Base-by-base conservation (phyloP, 306 rosid genomes). In the Casuarina cunninghamiana region DNA sequence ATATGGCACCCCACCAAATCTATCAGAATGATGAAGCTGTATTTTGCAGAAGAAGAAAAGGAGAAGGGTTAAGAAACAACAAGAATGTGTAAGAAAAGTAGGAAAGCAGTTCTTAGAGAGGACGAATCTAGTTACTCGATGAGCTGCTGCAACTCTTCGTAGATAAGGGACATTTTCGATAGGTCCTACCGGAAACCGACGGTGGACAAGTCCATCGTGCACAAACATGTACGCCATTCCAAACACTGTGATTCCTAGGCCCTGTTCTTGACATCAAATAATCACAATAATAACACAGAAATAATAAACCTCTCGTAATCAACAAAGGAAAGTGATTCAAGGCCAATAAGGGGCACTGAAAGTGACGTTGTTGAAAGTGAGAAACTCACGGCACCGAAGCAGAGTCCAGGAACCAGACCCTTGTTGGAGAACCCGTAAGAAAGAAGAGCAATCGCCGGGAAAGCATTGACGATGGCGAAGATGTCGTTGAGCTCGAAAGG, bases 221-320 rank as follows among this genome's bases (percentile, higher is more conserved):
- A 96, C 99, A 66, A 96, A 91, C 99, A 96, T 96, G 84, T 93
- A 96, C 73, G 97, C 99, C 88, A 96, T 91, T 17, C 99, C 99
- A 78, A 91, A 96, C 10, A 91, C 97, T 0, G 99, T 93, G 84
- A 96, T 93, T 51, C 99, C 99, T 63, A 96, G 90, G 58, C 99
- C 98, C 99, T 96, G 82, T 55, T 53, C 9, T 6, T 48, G 16
- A 75, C 41, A 16, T 19, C 12, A 77, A 69, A 57, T 37, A 46
- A 35, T 71, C 76, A 74, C 75, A 49, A n/a, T 26, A 8, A 1
- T 2, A 1, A 37, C 11, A 44, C 58, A 46, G 76, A 49, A 37
- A 11, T 19, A 13, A 11, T 15, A 26, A 5, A 32, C 43, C 21
- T 61, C 21, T 32, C 42, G 42, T 62, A 62, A 12, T 62, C 37